Percentiles rank a stretch among this genome's conserved stretches.
phyloP scores from a whole-genome alignment of 225 moss, liverwort and hornwort species.

The Straminergon stramineum region DNA sequence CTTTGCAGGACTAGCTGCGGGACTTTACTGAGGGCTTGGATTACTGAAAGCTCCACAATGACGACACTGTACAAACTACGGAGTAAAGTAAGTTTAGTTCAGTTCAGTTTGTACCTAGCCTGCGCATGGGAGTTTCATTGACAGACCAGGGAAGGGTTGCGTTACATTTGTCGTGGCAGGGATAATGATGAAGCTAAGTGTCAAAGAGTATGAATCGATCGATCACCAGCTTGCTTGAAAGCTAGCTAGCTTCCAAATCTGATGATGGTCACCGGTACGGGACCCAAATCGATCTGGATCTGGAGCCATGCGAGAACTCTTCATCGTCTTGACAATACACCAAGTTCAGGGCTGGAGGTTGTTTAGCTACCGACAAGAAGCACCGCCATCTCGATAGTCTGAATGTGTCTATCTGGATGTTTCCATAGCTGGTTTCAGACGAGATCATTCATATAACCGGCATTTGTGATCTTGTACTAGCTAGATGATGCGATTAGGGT shows the following conservation, averaged over 20 bases:
- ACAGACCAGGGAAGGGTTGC: not conserved
- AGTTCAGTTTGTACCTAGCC: not conserved
- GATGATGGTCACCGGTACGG: not conserved
- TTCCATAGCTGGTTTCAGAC: not conserved
- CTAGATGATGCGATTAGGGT: not conserved
- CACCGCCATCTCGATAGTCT: not conserved
- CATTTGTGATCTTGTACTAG: not conserved
- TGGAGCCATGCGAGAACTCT: not conserved
- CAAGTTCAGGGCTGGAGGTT: not conserved
- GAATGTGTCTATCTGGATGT: not conserved
- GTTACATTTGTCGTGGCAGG: not conserved
- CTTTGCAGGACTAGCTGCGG: not conserved
- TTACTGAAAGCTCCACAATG: not conserved
- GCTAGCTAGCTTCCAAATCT: not conserved
- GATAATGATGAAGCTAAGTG: not conserved
- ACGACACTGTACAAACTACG: not conserved
- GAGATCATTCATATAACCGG: not conserved
- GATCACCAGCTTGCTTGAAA: not conserved
- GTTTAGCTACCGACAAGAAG: not conserved
- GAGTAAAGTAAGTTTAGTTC: not conserved
- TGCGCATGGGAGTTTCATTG: not conserved
- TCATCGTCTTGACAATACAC: not conserved
- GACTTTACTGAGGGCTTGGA: not conserved
- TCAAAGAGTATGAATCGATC: not conserved
- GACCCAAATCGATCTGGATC: not conserved